Base-by-base conservation (phyloP, 164 flowering plant genomes). In the Nelumbo lutea region DNA sequence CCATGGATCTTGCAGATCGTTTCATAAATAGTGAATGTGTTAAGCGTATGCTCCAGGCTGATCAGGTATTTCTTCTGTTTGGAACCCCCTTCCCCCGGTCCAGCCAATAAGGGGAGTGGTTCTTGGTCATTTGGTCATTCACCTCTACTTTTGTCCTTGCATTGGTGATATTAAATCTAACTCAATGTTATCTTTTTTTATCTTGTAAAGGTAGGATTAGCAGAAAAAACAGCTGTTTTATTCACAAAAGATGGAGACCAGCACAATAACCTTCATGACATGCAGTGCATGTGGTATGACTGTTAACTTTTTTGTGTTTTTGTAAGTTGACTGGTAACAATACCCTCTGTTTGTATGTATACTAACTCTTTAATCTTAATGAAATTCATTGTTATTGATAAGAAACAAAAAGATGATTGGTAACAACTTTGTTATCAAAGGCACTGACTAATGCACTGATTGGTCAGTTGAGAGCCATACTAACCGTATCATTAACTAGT, bases 231-330 rank as follows among this genome's bases (percentile, higher is more conserved):
- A 9, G 98, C 98, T 67, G 93, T 88, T 7, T 78, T 96, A 70
- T 96, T 96, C 78, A 93, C 98, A 42, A 96, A 93, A 84, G 99
- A 96, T 75, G 98, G 99, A 50, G 99, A 93, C 73, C 98, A 93
- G 78, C 98, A 91, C 76, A 93, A 93, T 76, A 96, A 91, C 78
- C 88, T 96, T 64, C 91, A 93, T 83, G 99, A 96, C 77, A 96
- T 96, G 99, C 99, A 96, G 81, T 96, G 99, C 97, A 96, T 96
- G 98, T 96, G 99, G 99, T 96, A 40, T 74, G 84, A 82, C 46
- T 77, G 57, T 66, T 1, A 10, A 27, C 62, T 40, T 71, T 27
- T 27, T 27, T 27, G 27, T 27, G 27, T 27, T 27, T 27, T 27
- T 27, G 27, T 27, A 27, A 27, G 27, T 27, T 27, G 27, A 27